A percentile compares a stretch with the other conserved stretches of the same genome.
phyloP scores from a whole-genome alignment of 352 stramenopile genomes.

The Phytophthora kernoviae region DNA sequence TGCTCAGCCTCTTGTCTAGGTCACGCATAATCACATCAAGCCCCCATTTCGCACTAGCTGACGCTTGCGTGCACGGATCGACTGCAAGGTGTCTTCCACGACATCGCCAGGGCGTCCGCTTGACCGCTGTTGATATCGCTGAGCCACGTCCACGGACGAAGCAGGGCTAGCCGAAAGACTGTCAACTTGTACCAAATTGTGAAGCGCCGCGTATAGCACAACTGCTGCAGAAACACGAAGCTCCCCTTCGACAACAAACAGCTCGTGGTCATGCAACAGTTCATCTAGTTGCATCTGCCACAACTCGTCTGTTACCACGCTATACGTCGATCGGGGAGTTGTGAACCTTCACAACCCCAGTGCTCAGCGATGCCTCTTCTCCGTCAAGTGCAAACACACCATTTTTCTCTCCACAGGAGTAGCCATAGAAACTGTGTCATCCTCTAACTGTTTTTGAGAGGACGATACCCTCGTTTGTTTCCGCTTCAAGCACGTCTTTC shows the following conservation, averaged over 20 bases:
- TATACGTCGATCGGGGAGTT: background rate
- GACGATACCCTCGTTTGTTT: slow-evolving; percentile 28
- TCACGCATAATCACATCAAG: slow-evolving; percentile 31
- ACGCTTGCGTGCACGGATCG: slow-evolving; percentile 38
- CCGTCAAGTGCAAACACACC: background rate
- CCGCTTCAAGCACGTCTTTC: slow-evolving; percentile 59
- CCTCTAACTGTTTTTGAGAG: background rate
- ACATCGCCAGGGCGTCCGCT: slow-evolving; percentile 12
- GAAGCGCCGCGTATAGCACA: slow-evolving; percentile 39
- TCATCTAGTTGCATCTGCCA: slow-evolving; percentile 18
- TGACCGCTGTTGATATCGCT: slow-evolving; percentile 7
- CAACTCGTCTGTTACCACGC: slow-evolving; percentile 6
- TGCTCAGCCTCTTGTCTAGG: slow-evolving; percentile 8
- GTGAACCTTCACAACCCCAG: no score
- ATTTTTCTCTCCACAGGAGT: background rate
- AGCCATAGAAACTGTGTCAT: background rate
- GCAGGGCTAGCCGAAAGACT: background rate
- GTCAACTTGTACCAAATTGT: slow-evolving; percentile 57
- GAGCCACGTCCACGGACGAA: slow-evolving; percentile 1
- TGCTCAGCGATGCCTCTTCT: background rate
- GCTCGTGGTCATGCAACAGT: slow-evolving; percentile 33
- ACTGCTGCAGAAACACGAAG: slow-evolving; percentile 32
- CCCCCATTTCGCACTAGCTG: slow-evolving; percentile 48
- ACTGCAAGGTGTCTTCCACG: slow-evolving; percentile 30
- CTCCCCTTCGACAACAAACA: slow-evolving; percentile 42